These are phyloP conservation scores for Pterocarpus santalinus DNA, from an alignment of 306 rosid genomes.

Conservation along the genomic window DNA sequence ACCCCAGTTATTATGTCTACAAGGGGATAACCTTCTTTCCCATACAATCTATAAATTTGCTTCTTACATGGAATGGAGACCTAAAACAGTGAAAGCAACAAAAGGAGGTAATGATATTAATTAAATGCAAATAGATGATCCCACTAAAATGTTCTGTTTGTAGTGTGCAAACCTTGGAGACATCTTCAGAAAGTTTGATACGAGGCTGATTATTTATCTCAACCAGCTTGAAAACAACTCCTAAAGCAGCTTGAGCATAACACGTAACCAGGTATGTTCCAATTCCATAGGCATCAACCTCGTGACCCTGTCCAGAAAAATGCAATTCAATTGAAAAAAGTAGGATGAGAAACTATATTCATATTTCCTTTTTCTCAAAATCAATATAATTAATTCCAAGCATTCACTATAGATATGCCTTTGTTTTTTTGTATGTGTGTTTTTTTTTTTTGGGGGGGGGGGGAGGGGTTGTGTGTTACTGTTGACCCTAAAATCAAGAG, in stretches of 20 bases:
- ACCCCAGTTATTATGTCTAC: conserved; percentile 84
- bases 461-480: neutral
- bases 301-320: conserved; percentile 68
- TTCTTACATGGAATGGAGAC: conserved; percentile 92
- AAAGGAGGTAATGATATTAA: neutral
- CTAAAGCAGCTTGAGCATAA: conserved; percentile 90
- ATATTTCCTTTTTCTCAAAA: neutral
- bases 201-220: conserved; percentile 87
- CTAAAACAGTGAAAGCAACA: conserved; percentile 50
- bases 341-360: neutral
- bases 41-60: conserved; percentile 74
- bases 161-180: conserved; percentile 71
- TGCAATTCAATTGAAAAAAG: conserved; percentile 5
- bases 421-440: too few relatives aligned
- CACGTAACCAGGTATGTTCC: conserved; percentile 91
- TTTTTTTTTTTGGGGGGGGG: too few relatives aligned
- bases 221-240: conserved; percentile 92
- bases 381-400: neutral
- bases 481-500: neutral
- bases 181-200: conserved; percentile 86
- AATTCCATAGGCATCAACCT: conserved; percentile 87
- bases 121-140: conserved; percentile 14
- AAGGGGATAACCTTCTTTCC: conserved; percentile 84
- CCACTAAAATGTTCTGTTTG: neutral
- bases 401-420: neutral